Conservation (phyloP, 306 rosid genomes). For the Trifolium subterraneum region DNA sequence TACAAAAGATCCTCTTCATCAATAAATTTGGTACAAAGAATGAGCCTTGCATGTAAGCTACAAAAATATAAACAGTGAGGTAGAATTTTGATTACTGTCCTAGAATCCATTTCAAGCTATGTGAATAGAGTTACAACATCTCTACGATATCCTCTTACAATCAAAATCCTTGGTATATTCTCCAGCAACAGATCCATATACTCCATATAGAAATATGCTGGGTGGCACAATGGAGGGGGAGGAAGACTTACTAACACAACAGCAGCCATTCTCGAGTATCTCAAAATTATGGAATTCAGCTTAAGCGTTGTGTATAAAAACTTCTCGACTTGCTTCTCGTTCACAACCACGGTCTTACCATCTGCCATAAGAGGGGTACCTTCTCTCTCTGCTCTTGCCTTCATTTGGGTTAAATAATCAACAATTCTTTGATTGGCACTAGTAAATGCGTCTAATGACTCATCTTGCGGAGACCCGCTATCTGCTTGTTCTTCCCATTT, state of each 20-base stretch:
- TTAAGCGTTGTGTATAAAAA: conserved; percentile 87
- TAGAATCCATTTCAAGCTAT: conserved; percentile 54
- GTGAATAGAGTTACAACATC: conserved; percentile 97
- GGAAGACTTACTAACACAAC: conserved; percentile 96
- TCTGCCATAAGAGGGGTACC: conserved; percentile 86
- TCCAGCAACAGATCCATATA: conserved; percentile 99
- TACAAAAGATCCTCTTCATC: conserved; percentile 52
- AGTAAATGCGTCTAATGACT: conserved; percentile 71
- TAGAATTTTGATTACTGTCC: conserved; percentile 49
- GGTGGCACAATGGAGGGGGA: conserved; percentile 93
- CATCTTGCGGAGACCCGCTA: conserved; percentile 72
- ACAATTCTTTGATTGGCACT: conserved; percentile 74
- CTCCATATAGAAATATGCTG: conserved; percentile 92
- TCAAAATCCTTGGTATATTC: conserved; percentile 89
- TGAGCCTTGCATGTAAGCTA: conserved; percentile 57
- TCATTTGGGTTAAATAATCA: conserved; percentile 69
- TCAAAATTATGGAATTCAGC: conserved; percentile 80
- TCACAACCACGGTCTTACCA: conserved; percentile 77
- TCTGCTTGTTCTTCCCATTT: conserved; percentile 83
- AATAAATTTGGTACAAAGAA: conserved; percentile 59
- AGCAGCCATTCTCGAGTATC: conserved; percentile 98
- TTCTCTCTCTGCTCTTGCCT: conserved; percentile 55
- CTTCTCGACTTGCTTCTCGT: conserved; percentile 92
- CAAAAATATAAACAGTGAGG: conserved; percentile 51
- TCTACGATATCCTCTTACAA: conserved; percentile 94